phyloP scores from a whole-genome alignment of 768 basidiomycete species.

The Candolleomyces eurysporus region DNA sequence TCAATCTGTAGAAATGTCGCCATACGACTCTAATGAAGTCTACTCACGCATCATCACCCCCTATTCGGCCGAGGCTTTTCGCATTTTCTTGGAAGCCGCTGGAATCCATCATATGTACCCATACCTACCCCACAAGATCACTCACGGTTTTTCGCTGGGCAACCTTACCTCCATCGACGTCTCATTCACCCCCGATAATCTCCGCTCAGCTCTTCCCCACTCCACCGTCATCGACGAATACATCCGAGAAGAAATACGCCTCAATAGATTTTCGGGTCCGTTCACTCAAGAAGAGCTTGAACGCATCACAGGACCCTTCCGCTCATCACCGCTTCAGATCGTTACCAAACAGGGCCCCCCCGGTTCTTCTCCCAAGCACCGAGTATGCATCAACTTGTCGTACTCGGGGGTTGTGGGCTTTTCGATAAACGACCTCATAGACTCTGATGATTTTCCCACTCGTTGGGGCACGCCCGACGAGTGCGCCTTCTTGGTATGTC shows the following conservation, averaged over 20 bases:
- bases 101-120: not conserved
- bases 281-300: conserved; percentile 23
- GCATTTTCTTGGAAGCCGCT: not conserved
- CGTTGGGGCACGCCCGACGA: conserved; percentile 16
- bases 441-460: conserved; percentile 26
- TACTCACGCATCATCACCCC: not conserved
- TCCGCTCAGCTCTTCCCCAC: conserved; percentile 14
- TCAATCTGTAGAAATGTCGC: not conserved
- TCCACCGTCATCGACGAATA: conserved; percentile 12
- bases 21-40: not conserved
- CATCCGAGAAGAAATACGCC: conserved; percentile 13
- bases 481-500: conserved; percentile 10
- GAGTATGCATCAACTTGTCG: conserved; percentile 31
- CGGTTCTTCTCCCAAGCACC: conserved; percentile 24
- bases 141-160: not conserved
- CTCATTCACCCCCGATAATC: conserved; percentile 21
- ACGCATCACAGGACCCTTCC: conserved; percentile 37
- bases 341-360: conserved; percentile 29
- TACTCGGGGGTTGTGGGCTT: conserved; percentile 13
- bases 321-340: conserved; percentile 36
- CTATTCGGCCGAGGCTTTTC: not conserved
- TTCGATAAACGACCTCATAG: conserved; percentile 30
- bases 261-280: conserved; percentile 14
- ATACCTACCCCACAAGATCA: not conserved
- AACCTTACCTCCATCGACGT: not conserved